Evolutionary conservation across 1,284 basidiomycete species (phyloP).

Genomic region (Gomphus sp.): DNA sequence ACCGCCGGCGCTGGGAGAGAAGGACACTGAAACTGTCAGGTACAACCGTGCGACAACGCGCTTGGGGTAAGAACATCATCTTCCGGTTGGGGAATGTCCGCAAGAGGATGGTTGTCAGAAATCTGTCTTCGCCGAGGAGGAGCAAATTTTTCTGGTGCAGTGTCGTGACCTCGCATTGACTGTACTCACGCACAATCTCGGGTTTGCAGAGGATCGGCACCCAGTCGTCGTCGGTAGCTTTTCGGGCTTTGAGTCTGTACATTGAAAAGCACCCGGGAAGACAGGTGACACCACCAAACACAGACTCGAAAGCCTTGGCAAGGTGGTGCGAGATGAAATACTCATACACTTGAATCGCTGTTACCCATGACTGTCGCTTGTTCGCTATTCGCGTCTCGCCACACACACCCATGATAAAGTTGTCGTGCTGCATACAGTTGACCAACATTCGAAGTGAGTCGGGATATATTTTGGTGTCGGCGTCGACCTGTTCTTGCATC

Average conservation of each 20-base stretch:
- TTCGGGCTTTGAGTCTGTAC: slow-evolving; percentile 96
- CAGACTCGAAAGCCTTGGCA: slow-evolving; percentile 97
- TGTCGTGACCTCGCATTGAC: slow-evolving; percentile 87
- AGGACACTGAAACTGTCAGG: slow-evolving; percentile 93
- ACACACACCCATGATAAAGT: slow-evolving; percentile 98
- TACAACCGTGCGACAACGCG: slow-evolving; percentile 90
- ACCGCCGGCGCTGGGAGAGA: slow-evolving; percentile 93
- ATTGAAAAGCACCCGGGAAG: slow-evolving; percentile 99
- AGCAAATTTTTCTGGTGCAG: slow-evolving; percentile 98
- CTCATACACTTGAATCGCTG: slow-evolving; percentile 95
- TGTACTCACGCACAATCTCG: slow-evolving; percentile 96
- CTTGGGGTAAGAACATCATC: slow-evolving; percentile 99
- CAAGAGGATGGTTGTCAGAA: slow-evolving; percentile 90
- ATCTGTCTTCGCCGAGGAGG: slow-evolving; percentile 96
- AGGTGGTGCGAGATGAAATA: slow-evolving; percentile 99
- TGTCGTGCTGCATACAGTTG: slow-evolving; percentile 98
- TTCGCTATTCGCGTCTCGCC: slow-evolving; percentile 98
- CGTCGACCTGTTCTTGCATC: slow-evolving; percentile 70
- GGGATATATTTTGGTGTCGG: slow-evolving; percentile 90
- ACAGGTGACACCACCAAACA: slow-evolving; percentile 99
- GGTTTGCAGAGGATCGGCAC: slow-evolving; percentile 96
- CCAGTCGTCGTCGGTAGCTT: slow-evolving; percentile 87
- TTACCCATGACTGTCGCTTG: slow-evolving; percentile 97
- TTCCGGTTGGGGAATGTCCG: slow-evolving; percentile 97
- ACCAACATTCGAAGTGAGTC: slow-evolving; percentile 82